phyloP scores from a whole-genome alignment of 495 filamentous ascomycete species.

The Talaromyces trachyspermus region DNA sequence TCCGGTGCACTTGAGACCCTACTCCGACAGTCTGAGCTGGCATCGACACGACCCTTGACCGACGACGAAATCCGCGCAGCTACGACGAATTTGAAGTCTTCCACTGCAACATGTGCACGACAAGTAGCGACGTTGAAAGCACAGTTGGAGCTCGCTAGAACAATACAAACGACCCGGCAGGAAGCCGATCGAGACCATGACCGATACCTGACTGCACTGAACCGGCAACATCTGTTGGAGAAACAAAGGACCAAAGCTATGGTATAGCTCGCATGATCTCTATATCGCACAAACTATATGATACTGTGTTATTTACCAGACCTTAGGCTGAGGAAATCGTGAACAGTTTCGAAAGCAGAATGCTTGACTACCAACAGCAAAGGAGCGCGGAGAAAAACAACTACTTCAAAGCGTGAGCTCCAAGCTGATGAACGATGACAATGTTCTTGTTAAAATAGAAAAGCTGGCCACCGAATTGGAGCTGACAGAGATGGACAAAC shows the following conservation, averaged over 20 bases:
- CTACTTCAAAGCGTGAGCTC: constrained; percentile 28
- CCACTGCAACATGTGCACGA: constrained; percentile 28
- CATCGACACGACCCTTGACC: constrained; percentile 29
- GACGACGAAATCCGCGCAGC: constrained; percentile 33
- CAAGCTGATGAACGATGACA: constrained; percentile 35
- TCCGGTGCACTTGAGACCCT: constrained; percentile 23
- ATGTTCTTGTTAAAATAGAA: constrained; percentile 22
- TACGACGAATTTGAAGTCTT: constrained; percentile 29
- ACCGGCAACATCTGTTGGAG: constrained; percentile 29
- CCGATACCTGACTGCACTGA: constrained; percentile 24
- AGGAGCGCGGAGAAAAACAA: constrained; percentile 24
- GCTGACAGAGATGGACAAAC: constrained; percentile 22
- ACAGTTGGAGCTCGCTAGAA: constrained; percentile 26
- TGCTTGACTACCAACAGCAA: constrained; percentile 27
- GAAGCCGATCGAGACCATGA: constrained; percentile 16
- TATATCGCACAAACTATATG: not conserved
- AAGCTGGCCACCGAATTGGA: constrained; percentile 21
- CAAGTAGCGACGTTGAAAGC: constrained; percentile 24
- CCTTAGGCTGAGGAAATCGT: constrained; percentile 27
- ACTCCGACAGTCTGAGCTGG: constrained; percentile 18
- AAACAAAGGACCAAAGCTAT: constrained; percentile 28
- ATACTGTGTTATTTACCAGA: constrained; percentile 13
- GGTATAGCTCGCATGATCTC: constrained; percentile 16
- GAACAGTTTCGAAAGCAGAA: constrained; percentile 23
- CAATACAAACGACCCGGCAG: constrained; percentile 18